These are phyloP conservation scores for Solanum hybrid DNA, from an alignment of 305 asterid species.

Conservation along the genomic window DNA sequence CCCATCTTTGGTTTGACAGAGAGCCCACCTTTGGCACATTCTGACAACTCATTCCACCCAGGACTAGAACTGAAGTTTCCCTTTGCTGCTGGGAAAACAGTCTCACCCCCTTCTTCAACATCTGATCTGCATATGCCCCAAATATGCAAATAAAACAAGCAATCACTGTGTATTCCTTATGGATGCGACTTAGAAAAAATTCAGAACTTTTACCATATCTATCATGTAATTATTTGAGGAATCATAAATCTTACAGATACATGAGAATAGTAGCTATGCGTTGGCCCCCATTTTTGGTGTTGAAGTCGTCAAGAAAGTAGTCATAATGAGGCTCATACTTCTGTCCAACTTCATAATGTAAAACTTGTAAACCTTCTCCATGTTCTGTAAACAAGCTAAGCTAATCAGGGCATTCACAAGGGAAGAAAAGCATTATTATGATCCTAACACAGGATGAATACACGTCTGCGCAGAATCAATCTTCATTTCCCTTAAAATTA, in stretches of 20 bases:
- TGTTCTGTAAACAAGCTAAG: slow-evolving; percentile 39
- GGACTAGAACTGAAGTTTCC: slow-evolving; percentile 44
- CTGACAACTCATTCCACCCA: slow-evolving; percentile 53
- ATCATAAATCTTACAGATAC: slow-evolving; percentile 51
- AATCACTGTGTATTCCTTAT: background rate
- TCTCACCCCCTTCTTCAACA: slow-evolving; percentile 93
- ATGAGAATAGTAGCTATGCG: slow-evolving; percentile 72
- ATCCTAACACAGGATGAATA: background rate
- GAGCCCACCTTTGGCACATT: slow-evolving; percentile 60
- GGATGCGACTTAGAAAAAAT: background rate
- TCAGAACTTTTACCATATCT: background rate
- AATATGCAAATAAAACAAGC: background rate
- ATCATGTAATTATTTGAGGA: background rate
- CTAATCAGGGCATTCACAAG: slow-evolving; percentile 10
- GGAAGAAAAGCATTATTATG: background rate
- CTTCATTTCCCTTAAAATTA: background rate
- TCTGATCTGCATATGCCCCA: slow-evolving; percentile 49
- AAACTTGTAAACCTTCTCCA: slow-evolving; percentile 80
- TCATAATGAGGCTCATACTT: slow-evolving; percentile 87
- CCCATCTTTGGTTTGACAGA: slow-evolving; percentile 66
- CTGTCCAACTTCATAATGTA: slow-evolving; percentile 87
- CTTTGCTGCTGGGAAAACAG: slow-evolving; percentile 61
- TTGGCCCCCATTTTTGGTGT: slow-evolving; percentile 76
- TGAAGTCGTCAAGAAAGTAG: slow-evolving; percentile 61
- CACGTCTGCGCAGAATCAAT: background rate